Evolutionary conservation across 2,329 filamentous ascomycete genomes (phyloP), one percentile per base, ranked within the genome.

Genomic region (Penicillium sp.): DNA sequence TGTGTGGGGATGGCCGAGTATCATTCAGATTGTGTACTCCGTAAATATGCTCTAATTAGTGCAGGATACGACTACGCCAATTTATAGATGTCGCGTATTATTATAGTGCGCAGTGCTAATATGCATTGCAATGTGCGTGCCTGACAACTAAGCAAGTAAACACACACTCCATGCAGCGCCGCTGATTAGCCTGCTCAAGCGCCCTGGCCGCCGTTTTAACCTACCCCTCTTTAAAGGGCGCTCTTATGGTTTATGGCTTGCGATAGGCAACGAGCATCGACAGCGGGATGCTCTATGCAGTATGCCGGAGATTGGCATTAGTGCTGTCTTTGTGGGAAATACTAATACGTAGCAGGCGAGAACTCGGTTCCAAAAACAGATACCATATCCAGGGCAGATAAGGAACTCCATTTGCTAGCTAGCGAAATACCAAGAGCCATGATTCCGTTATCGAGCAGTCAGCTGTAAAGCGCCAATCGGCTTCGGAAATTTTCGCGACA

Each of bases 181-280:
- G 20, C 40, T 43, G 40, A 43, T 43, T 47, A 40, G 30, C 42
- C 46, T 28, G 30, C 20, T 21, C 49, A 57, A 57, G 55, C 55
- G 55, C 55, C 35, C 18, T 47, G 49, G 49, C 55, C 55, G 55
- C 55, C 18, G 45, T 53, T 48, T 57, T 47, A 55, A 48, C 35
- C 9, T 51, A 53, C 42, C 51, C 42, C 50, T 52, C 42, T 46
- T 35, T 20, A 38, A 6, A 3, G 28, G 5, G n/a, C 16, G 48
- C n/a, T 3, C 14, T 33, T 33, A 7, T 11, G 26, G 9, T 30
- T 9, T 30, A 30, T 33, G 12, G 7, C 12, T 33, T 5, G 5
- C 9, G 30, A 33, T 33, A 33, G 30, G 33, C 9, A 14, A 4
- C 16, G 33, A 12, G n/a, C 6, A 18, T 42, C 18, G 38, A 43